phyloP scores from a whole-genome alignment of 2,329 filamentous ascomycete species.

The Claviceps capensis region DNA sequence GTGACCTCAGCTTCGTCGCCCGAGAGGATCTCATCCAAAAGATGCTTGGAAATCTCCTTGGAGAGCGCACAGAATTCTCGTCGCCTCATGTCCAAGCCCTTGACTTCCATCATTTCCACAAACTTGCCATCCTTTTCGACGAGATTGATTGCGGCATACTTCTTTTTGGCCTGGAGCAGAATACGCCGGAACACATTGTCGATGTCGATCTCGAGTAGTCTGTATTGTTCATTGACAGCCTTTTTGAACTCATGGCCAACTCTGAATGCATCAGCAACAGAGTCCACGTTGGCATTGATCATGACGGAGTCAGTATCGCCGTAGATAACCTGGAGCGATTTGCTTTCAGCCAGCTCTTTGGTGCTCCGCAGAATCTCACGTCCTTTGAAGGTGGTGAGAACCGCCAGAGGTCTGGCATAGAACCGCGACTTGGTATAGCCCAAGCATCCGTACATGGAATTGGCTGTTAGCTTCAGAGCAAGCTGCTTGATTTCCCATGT shows the following conservation, averaged over 20 bases:
- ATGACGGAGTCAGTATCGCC: constrained; percentile 99
- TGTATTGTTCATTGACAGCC: constrained; percentile 87
- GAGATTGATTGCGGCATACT: constrained; percentile 94
- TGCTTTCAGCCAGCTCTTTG: constrained; percentile 87
- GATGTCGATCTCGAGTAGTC: constrained; percentile 89
- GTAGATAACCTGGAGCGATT: constrained; percentile 88
- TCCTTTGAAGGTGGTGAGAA: constrained; percentile 93
- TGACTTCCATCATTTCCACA: constrained; percentile 91
- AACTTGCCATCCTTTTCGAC: constrained; percentile 80
- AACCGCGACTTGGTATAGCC: constrained; percentile 96
- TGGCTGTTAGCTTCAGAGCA: constrained; percentile 91
- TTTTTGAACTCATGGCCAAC: constrained; percentile 92
- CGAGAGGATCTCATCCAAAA: constrained; percentile 89
- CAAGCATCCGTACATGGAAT: constrained; percentile 98
- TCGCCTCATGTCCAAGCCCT: constrained; percentile 94
- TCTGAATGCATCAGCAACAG: constrained; percentile 76
- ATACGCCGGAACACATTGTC: constrained; percentile 94
- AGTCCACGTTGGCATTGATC: constrained; percentile 98
- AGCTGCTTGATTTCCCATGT: constrained; percentile 98
- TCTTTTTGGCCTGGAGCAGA: constrained; percentile 94
- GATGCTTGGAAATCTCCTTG: constrained; percentile 81
- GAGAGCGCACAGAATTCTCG: constrained; percentile 93
- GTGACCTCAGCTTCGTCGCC: constrained; percentile 84
- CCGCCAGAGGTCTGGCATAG: constrained; percentile 86
- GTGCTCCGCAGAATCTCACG: constrained; percentile 94